These are phyloP conservation scores for Syzygium aqueum DNA, from an alignment of 345 rosid genomes.

Conservation along the genomic window DNA sequence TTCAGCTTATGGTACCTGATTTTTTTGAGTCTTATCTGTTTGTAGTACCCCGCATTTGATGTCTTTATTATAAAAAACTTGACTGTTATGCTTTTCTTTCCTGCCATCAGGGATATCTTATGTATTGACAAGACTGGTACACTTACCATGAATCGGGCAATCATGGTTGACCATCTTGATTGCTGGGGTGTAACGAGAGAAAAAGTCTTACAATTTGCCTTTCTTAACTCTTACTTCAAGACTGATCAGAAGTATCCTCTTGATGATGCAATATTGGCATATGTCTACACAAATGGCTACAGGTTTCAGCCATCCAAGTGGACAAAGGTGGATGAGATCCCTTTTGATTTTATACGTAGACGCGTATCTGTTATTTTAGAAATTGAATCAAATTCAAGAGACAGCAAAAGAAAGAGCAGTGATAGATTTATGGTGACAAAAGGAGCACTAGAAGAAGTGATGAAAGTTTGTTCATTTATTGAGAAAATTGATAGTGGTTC, in stretches of 20 bases:
- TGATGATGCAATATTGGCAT: constrained; percentile 63
- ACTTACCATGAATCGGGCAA: constrained; percentile 58
- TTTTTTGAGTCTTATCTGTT: neutral
- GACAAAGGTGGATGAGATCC: constrained; percentile 55
- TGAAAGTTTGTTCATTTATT: constrained; percentile 50
- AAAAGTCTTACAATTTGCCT: constrained; percentile 48
- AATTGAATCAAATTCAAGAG: constrained; percentile 19
- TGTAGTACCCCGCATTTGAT: neutral
- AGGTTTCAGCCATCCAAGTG: constrained; percentile 58
- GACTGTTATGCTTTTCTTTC: neutral
- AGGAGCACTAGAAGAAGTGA: constrained; percentile 66
- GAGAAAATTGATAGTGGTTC: constrained; percentile 22
- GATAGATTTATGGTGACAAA: constrained; percentile 40
- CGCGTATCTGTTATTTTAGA: constrained; percentile 45
- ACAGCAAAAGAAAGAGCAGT: constrained; percentile 2
- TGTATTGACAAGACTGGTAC: constrained; percentile 82
- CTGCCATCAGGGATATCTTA: constrained; percentile 40
- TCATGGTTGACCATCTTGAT: constrained; percentile 48
- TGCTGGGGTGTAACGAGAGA: constrained; percentile 38
- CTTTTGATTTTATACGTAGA: constrained; percentile 59
- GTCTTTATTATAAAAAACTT: neutral
- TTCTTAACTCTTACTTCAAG: constrained; percentile 66
- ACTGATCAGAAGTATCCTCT: constrained; percentile 69
- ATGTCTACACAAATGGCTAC: constrained; percentile 54
- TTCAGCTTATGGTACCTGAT: neutral